Evolutionary conservation across 2,329 filamentous ascomycete genomes (phyloP).

Genomic region (Fusarium annulatum): DNA sequence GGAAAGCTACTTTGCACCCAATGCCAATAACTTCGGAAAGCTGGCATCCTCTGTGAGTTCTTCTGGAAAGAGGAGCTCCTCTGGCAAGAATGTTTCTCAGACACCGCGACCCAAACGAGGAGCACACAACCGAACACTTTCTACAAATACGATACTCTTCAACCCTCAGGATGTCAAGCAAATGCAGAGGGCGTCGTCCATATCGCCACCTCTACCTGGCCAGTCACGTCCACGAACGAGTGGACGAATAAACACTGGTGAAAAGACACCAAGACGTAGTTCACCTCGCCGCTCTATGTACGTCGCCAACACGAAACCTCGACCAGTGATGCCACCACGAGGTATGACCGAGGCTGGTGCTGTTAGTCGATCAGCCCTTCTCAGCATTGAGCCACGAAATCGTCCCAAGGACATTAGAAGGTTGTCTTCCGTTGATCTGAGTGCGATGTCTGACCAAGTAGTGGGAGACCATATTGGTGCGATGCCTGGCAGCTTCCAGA

Average conservation of each 20-base stretch:
- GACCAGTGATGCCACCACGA: slow-evolving; percentile 64
- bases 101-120: slow-evolving; percentile 53
- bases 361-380: slow-evolving; percentile 58
- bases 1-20: slow-evolving; percentile 67
- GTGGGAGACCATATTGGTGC: slow-evolving; percentile 70
- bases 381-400: slow-evolving; percentile 60
- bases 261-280: slow-evolving; percentile 55
- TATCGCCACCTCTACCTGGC: slow-evolving; percentile 52
- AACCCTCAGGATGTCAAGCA: slow-evolving; percentile 69
- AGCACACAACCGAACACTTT: slow-evolving; percentile 77
- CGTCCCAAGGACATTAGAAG: slow-evolving; percentile 55
- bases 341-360: slow-evolving; percentile 50
- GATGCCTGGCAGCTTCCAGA: slow-evolving; percentile 81
- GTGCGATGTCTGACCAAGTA: slow-evolving; percentile 76
- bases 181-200: slow-evolving; percentile 55
- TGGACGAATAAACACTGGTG: slow-evolving; percentile 46
- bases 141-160: slow-evolving; percentile 86
- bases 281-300: slow-evolving; percentile 61
- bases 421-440: slow-evolving; percentile 75
- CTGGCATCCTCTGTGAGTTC: slow-evolving; percentile 51
- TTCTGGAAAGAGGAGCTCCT: slow-evolving; percentile 46
- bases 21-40: slow-evolving; percentile 55
- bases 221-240: slow-evolving; percentile 53
- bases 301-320: slow-evolving; percentile 61
- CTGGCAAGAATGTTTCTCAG: slow-evolving; percentile 44